Conservation (phyloP, 2,329 filamentous ascomycete genomes). For the Aureobasidium subglaciale region DNA sequence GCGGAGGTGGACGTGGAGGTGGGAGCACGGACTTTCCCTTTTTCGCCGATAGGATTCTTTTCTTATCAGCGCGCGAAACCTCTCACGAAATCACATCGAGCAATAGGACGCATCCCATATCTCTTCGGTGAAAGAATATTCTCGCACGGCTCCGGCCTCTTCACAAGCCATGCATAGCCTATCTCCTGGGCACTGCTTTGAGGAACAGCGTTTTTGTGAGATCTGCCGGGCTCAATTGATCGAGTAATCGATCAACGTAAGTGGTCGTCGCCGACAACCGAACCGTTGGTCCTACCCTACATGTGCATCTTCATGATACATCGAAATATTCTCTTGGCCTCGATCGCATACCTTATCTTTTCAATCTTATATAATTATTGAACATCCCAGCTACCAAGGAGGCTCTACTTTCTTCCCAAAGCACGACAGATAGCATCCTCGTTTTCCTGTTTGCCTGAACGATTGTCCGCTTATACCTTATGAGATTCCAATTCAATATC, state of each 20-base stretch:
- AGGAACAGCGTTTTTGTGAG: neutral
- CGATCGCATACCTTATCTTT: conserved; percentile 10
- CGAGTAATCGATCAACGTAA: conserved; percentile 10
- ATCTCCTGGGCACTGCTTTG: neutral
- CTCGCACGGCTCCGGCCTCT: conserved; percentile 13
- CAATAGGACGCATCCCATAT: neutral
- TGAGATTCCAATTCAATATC: conserved; percentile 20
- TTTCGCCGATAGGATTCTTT: neutral
- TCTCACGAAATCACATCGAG: conserved; percentile 16
- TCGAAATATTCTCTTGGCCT: conserved; percentile 5
- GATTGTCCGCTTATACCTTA: conserved; percentile 4
- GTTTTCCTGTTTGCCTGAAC: neutral
- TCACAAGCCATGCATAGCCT: neutral
- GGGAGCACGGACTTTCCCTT: neutral
- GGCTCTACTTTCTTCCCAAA: neutral
- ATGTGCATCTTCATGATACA: conserved; percentile 8
- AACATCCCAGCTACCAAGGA: neutral
- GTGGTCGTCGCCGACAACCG: conserved; percentile 13
- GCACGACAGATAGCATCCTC: neutral
- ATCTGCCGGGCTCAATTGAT: neutral
- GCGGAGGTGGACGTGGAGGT: neutral
- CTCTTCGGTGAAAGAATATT: neutral
- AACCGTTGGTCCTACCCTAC: neutral
- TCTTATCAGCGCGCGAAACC: conserved; percentile 9
- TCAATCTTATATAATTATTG: neutral